Conservation (phyloP, 371 early-diverging fungal genomes). For the Mortierella sp. region DNA sequence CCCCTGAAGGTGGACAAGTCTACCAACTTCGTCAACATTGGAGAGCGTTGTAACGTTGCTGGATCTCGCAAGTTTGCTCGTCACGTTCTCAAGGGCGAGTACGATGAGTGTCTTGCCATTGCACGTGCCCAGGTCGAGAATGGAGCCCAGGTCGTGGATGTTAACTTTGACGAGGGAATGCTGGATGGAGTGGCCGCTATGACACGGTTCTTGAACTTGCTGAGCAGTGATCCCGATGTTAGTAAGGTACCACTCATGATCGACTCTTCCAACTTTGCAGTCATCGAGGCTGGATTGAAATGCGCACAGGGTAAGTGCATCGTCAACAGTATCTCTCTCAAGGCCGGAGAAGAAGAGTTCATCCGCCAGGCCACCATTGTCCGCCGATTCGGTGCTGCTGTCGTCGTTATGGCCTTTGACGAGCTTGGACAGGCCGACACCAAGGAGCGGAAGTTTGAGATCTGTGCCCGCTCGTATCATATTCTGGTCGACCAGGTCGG, state of each 20-base stretch:
- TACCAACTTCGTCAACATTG: conserved; percentile 92
- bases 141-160: conserved; percentile 93
- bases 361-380: conserved; percentile 88
- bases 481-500: conserved; percentile 87
- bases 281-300: conserved; percentile 93
- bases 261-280: conserved; percentile 96
- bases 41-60: conserved; percentile 96
- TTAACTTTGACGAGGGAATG: conserved; percentile 96
- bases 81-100: conserved; percentile 88
- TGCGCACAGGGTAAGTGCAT: conserved; percentile 97
- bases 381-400: conserved; percentile 93
- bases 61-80: conserved; percentile 94
- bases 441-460: conserved; percentile 84
- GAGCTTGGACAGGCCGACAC: conserved; percentile 93
- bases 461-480: conserved; percentile 91
- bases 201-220: conserved; percentile 90
- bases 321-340: conserved; percentile 94
- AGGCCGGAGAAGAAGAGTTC: conserved; percentile 95
- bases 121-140: conserved; percentile 93
- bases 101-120: conserved; percentile 93
- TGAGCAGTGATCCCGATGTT: conserved; percentile 96
- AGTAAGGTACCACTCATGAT: conserved; percentile 91
- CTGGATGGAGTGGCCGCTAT: conserved; percentile 94
- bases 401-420: conserved; percentile 97
- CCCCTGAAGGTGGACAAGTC: conserved; percentile 77